Evolutionary conservation across 2,329 filamentous ascomycete genomes (phyloP).

Genomic region (Talaromyces funiculosus): DNA sequence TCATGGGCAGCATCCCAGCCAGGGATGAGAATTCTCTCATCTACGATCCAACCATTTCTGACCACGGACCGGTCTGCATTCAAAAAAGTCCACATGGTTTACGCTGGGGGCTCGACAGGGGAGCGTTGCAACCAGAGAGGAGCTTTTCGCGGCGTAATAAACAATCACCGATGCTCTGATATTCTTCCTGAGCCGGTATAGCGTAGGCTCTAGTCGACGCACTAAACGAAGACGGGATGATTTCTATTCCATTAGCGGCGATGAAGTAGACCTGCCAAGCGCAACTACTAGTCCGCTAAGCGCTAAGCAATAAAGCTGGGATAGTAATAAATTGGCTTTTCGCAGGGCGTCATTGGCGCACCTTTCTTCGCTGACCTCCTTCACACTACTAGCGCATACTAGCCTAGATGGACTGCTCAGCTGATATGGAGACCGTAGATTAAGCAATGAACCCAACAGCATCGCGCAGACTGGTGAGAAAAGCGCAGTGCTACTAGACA

Average conservation of each 20-base stretch:
- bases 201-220: background rate
- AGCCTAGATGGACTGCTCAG: background rate
- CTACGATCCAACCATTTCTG: background rate
- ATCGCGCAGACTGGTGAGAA: background rate
- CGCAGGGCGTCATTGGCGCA: background rate
- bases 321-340: background rate
- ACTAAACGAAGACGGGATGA: slow-evolving; percentile 3
- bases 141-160: background rate
- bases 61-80: background rate
- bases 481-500: background rate
- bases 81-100: background rate
- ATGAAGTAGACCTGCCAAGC: background rate
- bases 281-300: background rate
- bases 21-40: background rate
- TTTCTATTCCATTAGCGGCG: background rate
- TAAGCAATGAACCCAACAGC: background rate
- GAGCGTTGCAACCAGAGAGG: background rate
- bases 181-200: background rate
- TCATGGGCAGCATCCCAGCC: background rate
- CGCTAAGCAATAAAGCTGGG: background rate
- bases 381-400: background rate
- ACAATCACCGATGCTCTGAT: background rate
- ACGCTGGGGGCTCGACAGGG: slow-evolving; percentile 2
- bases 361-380: background rate
- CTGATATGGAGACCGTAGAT: background rate